Evolutionary conservation across 2,329 filamentous ascomycete genomes (phyloP).

Genomic region (Talaromyces sp.): DNA sequence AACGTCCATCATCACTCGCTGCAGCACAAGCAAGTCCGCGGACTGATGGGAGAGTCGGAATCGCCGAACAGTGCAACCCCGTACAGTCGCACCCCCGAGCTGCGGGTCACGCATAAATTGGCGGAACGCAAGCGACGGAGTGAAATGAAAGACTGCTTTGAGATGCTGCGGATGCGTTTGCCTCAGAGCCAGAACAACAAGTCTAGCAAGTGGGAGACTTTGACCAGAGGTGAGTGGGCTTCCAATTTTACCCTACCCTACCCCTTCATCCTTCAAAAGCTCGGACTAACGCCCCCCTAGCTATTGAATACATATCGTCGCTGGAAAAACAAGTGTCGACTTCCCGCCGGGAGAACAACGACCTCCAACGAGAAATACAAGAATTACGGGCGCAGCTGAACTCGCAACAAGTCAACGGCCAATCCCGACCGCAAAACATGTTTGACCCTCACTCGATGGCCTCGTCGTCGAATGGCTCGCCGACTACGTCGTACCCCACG

Average conservation of each 20-base stretch:
- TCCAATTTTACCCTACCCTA: no score
- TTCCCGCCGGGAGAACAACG: constrained; percentile 37
- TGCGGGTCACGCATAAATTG: constrained; percentile 49
- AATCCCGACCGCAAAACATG: constrained; percentile 30
- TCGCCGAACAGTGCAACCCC: constrained; percentile 40
- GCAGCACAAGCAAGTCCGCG: constrained; percentile 48
- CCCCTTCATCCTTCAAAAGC: no score
- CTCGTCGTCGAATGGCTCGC: constrained; percentile 31
- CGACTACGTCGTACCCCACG: constrained; percentile 28
- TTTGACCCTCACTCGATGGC: constrained; percentile 38
- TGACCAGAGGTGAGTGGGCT: constrained; percentile 45
- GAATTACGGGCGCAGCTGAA: constrained; percentile 40
- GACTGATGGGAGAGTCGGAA: constrained; percentile 46
- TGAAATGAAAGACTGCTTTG: constrained; percentile 53
- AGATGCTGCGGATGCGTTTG: constrained; percentile 43
- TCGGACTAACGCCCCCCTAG: constrained; percentile 26
- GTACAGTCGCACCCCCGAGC: constrained; percentile 49
- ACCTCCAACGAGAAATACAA: constrained; percentile 36
- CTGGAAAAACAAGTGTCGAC: constrained; percentile 42
- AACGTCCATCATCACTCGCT: constrained; percentile 47
- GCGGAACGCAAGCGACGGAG: constrained; percentile 51
- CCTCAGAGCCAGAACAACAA: constrained; percentile 49
- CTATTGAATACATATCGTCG: constrained; percentile 47
- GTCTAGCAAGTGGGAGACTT: constrained; percentile 52
- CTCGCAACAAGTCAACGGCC: constrained; percentile 32